These are phyloP conservation scores for Eimeria maxima DNA, from an alignment of 169 alveolate genomes.

Conservation along the genomic window DNA sequence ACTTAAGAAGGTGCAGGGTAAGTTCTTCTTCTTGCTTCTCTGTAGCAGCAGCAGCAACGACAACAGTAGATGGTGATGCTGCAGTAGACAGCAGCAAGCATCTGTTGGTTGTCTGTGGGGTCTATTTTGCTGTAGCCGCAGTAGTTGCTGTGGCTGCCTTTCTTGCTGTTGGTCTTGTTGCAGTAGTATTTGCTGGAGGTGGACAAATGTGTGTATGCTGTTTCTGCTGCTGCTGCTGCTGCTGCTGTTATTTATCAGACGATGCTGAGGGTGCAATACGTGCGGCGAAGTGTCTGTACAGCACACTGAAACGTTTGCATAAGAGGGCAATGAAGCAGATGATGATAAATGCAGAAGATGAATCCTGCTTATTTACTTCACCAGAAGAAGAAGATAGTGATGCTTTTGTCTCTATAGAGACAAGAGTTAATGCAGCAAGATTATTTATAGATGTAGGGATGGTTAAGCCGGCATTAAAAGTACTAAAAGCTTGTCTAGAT, in stretches of 20 bases:
- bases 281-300: background rate
- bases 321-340: background rate
- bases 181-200: background rate
- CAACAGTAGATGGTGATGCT: background rate
- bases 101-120: background rate
- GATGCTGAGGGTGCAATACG: slow-evolving; percentile 31
- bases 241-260: background rate
- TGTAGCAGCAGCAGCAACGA: background rate
- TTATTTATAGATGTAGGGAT: slow-evolving; percentile 37
- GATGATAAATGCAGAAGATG: background rate
- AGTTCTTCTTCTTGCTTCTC: slow-evolving; percentile 12
- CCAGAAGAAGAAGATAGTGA: background rate
- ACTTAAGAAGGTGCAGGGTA: slow-evolving; percentile 52
- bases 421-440: slow-evolving; percentile 8
- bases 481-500: slow-evolving; percentile 38
- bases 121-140: background rate
- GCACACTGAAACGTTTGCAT: slow-evolving; percentile 17
- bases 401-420: background rate
- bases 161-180: too few species aligned
- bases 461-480: slow-evolving; percentile 3
- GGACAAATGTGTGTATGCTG: background rate
- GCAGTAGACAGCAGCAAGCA: background rate
- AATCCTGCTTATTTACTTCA: background rate
- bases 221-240: background rate
- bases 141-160: background rate